A percentile compares a stretch with the other conserved stretches of the same genome.
Evolutionary conservation across 208 protist species (phyloP).

Genomic region (Trypanosoma caninum): DNA sequence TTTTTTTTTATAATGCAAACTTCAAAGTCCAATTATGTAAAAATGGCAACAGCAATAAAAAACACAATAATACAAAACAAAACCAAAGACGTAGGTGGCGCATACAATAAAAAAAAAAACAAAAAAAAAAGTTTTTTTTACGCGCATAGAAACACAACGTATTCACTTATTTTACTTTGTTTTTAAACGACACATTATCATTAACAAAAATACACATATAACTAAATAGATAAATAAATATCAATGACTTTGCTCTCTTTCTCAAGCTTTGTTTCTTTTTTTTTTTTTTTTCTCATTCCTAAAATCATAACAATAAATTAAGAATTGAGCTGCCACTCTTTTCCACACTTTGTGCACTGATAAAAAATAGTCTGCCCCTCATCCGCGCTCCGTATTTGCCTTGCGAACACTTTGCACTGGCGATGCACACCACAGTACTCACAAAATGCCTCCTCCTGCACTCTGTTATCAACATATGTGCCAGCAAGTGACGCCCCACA

Average conservation of each 20-base stretch:
- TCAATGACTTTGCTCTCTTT: no score
- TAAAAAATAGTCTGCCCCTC: slow-evolving; percentile 93
- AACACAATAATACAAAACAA: no score
- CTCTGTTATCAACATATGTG: slow-evolving; percentile 74
- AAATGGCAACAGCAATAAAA: no score
- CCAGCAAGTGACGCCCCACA: slow-evolving; percentile 19
- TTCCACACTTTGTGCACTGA: slow-evolving; percentile 82
- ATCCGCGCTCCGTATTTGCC: slow-evolving; percentile 89
- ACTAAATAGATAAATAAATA: neutral
- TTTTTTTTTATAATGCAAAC: no score
- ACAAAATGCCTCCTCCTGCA: slow-evolving; percentile 86
- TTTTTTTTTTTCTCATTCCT: no score
- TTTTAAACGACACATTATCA: neutral
- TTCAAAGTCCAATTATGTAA: no score
- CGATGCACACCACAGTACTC: slow-evolving; percentile 66
- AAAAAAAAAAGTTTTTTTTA: neutral
- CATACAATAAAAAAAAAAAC: slow-evolving; percentile 2
- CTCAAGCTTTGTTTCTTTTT: no score
- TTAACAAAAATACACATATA: neutral
- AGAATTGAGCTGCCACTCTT: slow-evolving; percentile 91
- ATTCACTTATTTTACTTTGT: neutral
- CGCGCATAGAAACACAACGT: neutral
- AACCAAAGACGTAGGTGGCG: neutral
- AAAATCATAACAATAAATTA: no score
- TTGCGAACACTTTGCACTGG: slow-evolving; percentile 75